These are phyloP conservation scores for Blumeria hordei DNA, from an alignment of 2,329 filamentous ascomycete genomes.

Conservation along the genomic window DNA sequence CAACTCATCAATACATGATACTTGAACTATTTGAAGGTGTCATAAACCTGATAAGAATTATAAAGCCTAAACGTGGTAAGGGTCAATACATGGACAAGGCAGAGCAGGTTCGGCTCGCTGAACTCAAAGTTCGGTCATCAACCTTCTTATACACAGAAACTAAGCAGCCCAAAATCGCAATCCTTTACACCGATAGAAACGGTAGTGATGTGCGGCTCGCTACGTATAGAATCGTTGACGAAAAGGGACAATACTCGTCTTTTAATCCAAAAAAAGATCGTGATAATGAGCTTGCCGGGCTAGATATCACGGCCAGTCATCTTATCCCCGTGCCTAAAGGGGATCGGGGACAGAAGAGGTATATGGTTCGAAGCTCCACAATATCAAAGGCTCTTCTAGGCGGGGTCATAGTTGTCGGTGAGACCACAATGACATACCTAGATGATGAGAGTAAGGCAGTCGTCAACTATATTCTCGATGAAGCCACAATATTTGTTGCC, in stretches of 20 bases:
- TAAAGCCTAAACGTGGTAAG: conserved; percentile 25
- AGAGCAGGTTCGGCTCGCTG: conserved; percentile 35
- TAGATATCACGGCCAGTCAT: conserved; percentile 31
- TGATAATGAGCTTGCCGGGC: conserved; percentile 26
- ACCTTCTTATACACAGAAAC: conserved; percentile 35
- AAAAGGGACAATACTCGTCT: conserved; percentile 25
- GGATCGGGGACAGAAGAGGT: conserved; percentile 31
- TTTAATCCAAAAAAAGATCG: conserved; percentile 32
- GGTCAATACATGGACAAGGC: conserved; percentile 34
- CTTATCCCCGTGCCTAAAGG: conserved; percentile 36
- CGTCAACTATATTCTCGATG: conserved; percentile 38
- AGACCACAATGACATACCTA: conserved; percentile 65
- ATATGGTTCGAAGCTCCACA: conserved; percentile 28
- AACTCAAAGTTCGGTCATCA: conserved; percentile 41
- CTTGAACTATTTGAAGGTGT: conserved; percentile 46
- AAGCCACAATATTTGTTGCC: conserved; percentile 69
- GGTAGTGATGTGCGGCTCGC: conserved; percentile 30
- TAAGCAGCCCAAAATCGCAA: conserved; percentile 32
- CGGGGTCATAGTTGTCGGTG: conserved; percentile 51
- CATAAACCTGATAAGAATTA: conserved; percentile 36
- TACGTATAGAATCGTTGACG: conserved; percentile 35
- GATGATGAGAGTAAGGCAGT: conserved; percentile 49
- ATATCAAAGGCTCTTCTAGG: conserved; percentile 33
- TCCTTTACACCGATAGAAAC: conserved; percentile 39
- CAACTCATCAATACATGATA: conserved; percentile 42